Evolutionary conservation across 164 flowering plant genomes (phyloP).

Genomic region (Dillenia suffruticosa): DNA sequence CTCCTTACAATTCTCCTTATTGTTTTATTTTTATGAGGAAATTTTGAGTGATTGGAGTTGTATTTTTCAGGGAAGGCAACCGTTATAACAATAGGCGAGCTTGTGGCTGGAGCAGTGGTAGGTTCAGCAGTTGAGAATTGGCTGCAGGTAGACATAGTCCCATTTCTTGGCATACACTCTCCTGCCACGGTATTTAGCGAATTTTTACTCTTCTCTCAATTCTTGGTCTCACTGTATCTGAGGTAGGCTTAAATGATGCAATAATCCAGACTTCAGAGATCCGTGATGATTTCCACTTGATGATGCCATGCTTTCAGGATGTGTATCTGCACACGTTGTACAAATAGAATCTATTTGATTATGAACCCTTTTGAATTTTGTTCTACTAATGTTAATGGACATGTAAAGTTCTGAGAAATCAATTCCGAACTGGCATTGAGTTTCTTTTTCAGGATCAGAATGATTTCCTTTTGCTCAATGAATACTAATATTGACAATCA

Average conservation of each 20-base stretch:
- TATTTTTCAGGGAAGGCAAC: slow-evolving; percentile 76
- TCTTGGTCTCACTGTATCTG: slow-evolving; percentile 76
- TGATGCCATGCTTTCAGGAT: neutral
- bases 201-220: slow-evolving; percentile 75
- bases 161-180: slow-evolving; percentile 77
- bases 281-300: too few species aligned
- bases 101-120: slow-evolving; percentile 85
- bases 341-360: neutral
- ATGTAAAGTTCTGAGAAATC: too few species aligned
- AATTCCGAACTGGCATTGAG: too few species aligned
- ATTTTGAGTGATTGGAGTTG: slow-evolving; percentile 1
- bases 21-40: too few species aligned
- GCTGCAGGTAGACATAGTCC: slow-evolving; percentile 95
- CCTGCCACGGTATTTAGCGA: slow-evolving; percentile 85
- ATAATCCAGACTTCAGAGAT: neutral
- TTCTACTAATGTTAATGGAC: too few species aligned
- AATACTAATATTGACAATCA: too few species aligned
- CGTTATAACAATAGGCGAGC: slow-evolving; percentile 76
- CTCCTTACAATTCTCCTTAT: neutral
- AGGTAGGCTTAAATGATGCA: slow-evolving; percentile 30
- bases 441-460: too few species aligned
- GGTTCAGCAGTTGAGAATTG: slow-evolving; percentile 89
- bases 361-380: too few species aligned
- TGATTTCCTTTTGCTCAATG: too few species aligned
- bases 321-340: slow-evolving; percentile 1